Percentiles rank a stretch among this genome's conserved stretches.
phyloP scores from a whole-genome alignment of 441 rosid species.

The Syzygium syzygioides region DNA sequence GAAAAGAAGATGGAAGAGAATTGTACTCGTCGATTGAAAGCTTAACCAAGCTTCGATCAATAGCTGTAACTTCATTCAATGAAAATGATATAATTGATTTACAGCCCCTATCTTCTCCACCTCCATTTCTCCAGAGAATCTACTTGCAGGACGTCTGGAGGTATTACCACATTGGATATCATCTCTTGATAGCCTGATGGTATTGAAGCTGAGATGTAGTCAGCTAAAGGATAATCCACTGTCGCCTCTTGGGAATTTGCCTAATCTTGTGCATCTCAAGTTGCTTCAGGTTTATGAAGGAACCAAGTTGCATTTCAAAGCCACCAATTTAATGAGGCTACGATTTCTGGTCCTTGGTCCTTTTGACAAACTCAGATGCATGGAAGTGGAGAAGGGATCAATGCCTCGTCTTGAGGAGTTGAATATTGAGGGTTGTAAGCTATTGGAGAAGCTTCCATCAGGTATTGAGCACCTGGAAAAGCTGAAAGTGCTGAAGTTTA shows the following conservation, averaged over 20 bases:
- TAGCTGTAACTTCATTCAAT: not conserved
- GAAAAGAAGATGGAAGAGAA: not conserved
- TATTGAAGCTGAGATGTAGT: fast-evolving
- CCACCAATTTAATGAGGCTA: not conserved
- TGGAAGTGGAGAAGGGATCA: not conserved
- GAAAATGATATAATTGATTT: not conserved
- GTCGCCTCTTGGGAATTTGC: not conserved
- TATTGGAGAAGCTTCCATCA: not conserved
- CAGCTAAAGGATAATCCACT: not conserved
- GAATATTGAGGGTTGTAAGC: not conserved
- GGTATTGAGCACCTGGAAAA: not conserved
- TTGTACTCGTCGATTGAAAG: not conserved
- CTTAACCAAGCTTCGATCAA: not conserved
- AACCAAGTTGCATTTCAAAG: not conserved
- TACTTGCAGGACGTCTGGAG: not conserved
- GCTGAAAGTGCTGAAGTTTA: not conserved
- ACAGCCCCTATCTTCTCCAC: not conserved
- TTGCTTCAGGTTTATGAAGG: not conserved
- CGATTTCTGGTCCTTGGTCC: not conserved
- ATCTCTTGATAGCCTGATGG: not conserved
- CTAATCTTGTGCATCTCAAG: not conserved
- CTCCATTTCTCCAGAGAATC: not conserved
- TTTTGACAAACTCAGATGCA: not conserved
- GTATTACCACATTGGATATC: not conserved
- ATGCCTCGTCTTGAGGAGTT: not conserved